Evolutionary conservation across 2,329 filamentous ascomycete genomes (phyloP).

Genomic region (Apiospora phragmitis): DNA sequence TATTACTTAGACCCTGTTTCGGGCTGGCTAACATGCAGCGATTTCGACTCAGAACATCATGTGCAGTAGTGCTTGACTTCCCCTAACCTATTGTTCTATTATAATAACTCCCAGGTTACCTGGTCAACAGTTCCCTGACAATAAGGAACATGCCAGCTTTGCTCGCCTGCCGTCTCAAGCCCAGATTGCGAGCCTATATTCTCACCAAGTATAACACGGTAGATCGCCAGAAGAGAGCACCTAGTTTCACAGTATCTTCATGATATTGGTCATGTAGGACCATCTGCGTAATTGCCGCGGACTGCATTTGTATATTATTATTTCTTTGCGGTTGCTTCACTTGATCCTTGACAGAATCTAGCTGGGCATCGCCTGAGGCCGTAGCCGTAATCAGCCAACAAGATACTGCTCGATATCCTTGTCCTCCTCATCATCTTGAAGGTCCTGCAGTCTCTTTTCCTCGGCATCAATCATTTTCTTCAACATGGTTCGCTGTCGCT

Average conservation of each 20-base stretch:
- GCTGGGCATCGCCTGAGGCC: background rate
- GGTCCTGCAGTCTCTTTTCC: conserved; percentile 57
- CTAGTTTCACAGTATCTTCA: background rate
- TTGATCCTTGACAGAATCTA: background rate
- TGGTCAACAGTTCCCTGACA: background rate
- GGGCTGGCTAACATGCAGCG: background rate
- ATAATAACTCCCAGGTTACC: background rate
- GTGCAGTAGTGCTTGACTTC: background rate
- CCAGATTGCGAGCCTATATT: background rate
- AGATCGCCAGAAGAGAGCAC: background rate
- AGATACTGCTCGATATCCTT: conserved; percentile 76
- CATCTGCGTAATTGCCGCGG: background rate
- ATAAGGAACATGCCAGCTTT: background rate
- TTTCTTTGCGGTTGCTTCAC: background rate
- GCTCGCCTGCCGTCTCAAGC: background rate
- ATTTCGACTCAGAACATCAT: background rate
- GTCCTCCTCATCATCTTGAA: conserved; percentile 65
- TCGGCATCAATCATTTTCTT: conserved; percentile 64
- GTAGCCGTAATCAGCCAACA: conserved; percentile 24
- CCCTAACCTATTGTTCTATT: background rate
- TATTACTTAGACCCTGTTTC: background rate
- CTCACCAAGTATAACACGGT: background rate
- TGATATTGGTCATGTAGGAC: background rate
- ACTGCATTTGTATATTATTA: background rate
- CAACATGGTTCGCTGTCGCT: conserved; percentile 67